Percentiles rank a stretch among this genome's conserved stretches.
Evolutionary conservation across 257 asterid species (phyloP).

Genomic region (Perilla frutescens): DNA sequence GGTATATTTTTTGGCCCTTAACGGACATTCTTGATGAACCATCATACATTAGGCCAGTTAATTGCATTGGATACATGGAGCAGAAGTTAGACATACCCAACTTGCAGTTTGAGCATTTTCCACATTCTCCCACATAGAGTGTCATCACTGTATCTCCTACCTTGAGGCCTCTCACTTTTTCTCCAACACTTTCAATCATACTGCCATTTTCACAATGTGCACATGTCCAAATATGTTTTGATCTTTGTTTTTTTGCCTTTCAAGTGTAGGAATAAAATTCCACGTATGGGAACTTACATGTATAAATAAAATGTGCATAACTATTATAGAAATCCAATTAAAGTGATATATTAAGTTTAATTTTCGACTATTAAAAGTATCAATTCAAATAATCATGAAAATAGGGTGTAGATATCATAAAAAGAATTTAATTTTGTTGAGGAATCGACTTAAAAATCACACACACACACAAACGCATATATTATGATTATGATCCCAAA

Average conservation of each 20-base stretch:
- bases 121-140: constrained; percentile 70
- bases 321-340: no score
- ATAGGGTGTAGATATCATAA: no score
- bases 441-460: no score
- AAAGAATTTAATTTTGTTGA: no score
- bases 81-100: constrained; percentile 58
- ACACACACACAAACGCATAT: no score
- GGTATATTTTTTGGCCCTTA: constrained; percentile 56
- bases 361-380: not conserved
- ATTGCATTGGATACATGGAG: constrained; percentile 56
- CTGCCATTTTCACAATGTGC: constrained; percentile 26
- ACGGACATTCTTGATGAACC: constrained; percentile 75
- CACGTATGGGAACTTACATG: no score
- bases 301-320: no score
- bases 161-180: constrained; percentile 47
- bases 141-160: constrained; percentile 73
- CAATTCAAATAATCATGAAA: no score
- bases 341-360: not conserved
- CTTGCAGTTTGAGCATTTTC: constrained; percentile 64
- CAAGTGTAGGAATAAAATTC: no score
- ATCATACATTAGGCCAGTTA: constrained; percentile 58
- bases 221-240: no score
- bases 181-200: constrained; percentile 72
- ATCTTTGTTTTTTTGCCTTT: no score
- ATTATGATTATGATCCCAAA: no score